Conservation (phyloP, 352 stramenopile species). For the Sclerospora graminicola region DNA sequence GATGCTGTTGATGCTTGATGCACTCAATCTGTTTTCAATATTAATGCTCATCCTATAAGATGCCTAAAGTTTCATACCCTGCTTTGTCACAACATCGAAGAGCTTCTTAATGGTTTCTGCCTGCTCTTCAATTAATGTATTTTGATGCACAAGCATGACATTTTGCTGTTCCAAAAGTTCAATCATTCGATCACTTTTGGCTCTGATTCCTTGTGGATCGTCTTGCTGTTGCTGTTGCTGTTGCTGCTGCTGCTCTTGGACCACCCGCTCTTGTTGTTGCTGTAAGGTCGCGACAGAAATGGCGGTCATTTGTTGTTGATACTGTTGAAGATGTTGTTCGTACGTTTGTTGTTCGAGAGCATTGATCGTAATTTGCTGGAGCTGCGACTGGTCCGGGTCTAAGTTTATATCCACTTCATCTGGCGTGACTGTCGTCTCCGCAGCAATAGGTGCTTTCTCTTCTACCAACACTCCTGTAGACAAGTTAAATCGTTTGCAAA, state of each 20-base stretch:
- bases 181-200: constrained; percentile 28
- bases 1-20: too few species aligned
- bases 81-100: constrained; percentile 14
- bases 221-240: constrained; percentile 8
- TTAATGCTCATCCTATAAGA: neutral
- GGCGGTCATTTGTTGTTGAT: constrained; percentile 15
- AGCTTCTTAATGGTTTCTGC: constrained; percentile 23
- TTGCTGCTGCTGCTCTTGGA: neutral
- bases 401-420: constrained; percentile 5
- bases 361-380: constrained; percentile 15
- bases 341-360: constrained; percentile 9
- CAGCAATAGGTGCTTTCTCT: constrained; percentile 8
- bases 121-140: constrained; percentile 27
- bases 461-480: constrained; percentile 19
- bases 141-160: constrained; percentile 25
- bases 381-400: constrained; percentile 3
- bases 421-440: neutral
- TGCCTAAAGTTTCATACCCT: constrained; percentile 2
- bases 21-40: too few species aligned
- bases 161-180: constrained; percentile 27
- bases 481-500: constrained; percentile 33
- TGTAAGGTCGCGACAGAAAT: constrained; percentile 6
- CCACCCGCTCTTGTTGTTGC: constrained; percentile 5
- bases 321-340: constrained; percentile 22
- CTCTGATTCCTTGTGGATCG: neutral